These are phyloP conservation scores for Plasmodium gaboni DNA, from an alignment of 169 alveolate genomes.

Conservation along the genomic window DNA sequence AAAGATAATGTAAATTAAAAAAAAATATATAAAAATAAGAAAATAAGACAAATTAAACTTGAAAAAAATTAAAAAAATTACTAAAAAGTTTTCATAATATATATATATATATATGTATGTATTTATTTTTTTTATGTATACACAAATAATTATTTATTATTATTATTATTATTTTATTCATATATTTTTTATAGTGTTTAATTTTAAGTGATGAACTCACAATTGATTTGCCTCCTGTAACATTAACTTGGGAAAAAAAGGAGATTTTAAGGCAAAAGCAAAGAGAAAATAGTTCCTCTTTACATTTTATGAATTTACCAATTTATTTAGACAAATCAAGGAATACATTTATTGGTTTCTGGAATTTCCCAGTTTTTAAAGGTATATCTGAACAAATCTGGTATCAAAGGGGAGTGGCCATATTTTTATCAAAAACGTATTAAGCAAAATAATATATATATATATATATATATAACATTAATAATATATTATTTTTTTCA, in stretches of 20 bases:
- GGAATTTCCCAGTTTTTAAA: slow-evolving; percentile 85
- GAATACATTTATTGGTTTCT: slow-evolving; percentile 86
- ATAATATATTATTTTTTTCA: no score
- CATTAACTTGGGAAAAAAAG: slow-evolving; percentile 86
- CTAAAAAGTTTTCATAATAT: neutral
- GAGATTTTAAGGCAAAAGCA: slow-evolving; percentile 55
- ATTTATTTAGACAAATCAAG: slow-evolving; percentile 90
- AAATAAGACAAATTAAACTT: neutral
- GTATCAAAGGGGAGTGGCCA: slow-evolving; percentile 90
- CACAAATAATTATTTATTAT: neutral
- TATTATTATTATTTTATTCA: no score
- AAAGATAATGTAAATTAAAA: slow-evolving; percentile 23
- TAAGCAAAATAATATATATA: neutral
- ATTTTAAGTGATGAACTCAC: slow-evolving; percentile 84
- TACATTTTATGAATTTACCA: slow-evolving; percentile 84
- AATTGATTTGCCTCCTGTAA: slow-evolving; percentile 83
- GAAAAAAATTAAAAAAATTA: neutral
- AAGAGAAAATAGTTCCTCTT: slow-evolving; percentile 76
- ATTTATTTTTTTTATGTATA: neutral
- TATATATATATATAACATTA: no score
- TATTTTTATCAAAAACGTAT: slow-evolving; percentile 75
- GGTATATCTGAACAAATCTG: slow-evolving; percentile 83
- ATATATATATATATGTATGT: neutral
- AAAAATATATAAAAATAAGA: neutral
- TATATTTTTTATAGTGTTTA: slow-evolving; percentile 69